These are phyloP conservation scores for Helichrysum umbraculigerum DNA, from an alignment of 129 eudicot genomes.

Conservation along the genomic window DNA sequence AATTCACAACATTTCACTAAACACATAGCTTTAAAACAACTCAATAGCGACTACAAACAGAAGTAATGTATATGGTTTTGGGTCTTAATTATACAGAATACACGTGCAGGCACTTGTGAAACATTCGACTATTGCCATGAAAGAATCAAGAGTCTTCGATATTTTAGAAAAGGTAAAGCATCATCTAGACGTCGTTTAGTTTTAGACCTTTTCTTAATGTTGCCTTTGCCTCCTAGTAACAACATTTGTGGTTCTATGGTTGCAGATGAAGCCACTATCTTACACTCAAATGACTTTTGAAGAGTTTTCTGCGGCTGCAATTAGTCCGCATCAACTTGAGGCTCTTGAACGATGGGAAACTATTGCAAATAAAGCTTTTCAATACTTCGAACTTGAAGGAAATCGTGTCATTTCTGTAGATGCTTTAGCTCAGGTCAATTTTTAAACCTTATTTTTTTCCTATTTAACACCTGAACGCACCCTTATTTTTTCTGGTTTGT, in stretches of 20 bases:
- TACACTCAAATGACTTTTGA: constrained; percentile 72
- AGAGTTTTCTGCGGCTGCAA: constrained; percentile 92
- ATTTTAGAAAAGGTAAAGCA: constrained; percentile 70
- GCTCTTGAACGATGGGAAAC: constrained; percentile 88
- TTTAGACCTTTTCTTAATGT: too few relatives aligned
- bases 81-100: background rate
- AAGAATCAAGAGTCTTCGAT: constrained; percentile 75
- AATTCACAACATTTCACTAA: background rate
- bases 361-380: constrained; percentile 66
- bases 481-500: background rate
- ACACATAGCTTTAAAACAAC: background rate
- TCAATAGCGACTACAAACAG: background rate
- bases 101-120: constrained; percentile 74
- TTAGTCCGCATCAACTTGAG: constrained; percentile 82
- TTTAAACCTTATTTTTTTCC: background rate
- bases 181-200: background rate
- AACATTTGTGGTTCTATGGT: background rate
- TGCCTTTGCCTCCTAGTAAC: background rate
- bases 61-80: background rate
- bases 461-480: background rate
- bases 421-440: constrained; percentile 72
- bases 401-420: constrained; percentile 61
- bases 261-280: constrained; percentile 82
- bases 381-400: constrained; percentile 79
- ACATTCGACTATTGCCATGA: constrained; percentile 84